Percentiles rank a stretch among this genome's conserved stretches.
Conservation (phyloP, 306 rosid species). For the Notholithocarpus densiflorus region DNA sequence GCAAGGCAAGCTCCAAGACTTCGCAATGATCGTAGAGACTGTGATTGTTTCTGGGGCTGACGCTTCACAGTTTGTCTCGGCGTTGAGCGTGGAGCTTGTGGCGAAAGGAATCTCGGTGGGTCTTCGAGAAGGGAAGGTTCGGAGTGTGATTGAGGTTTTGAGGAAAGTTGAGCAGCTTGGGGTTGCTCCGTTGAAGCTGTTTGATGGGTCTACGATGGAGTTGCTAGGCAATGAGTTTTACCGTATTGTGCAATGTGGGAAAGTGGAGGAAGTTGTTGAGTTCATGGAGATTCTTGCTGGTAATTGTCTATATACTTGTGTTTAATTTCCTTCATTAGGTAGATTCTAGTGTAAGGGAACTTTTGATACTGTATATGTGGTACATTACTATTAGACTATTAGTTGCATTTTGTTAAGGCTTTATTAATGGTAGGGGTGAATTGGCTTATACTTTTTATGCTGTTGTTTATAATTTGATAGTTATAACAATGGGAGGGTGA, state of each 20-base stretch:
- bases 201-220: constrained; percentile 42
- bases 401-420: too few species aligned
- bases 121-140: constrained; percentile 41
- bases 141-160: constrained; percentile 40
- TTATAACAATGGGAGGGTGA: too few species aligned
- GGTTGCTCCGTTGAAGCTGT: constrained; percentile 39
- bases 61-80: constrained; percentile 35
- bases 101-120: constrained; percentile 42
- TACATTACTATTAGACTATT: too few species aligned
- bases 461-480: too few species aligned
- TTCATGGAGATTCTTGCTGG: constrained; percentile 83
- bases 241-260: constrained; percentile 36
- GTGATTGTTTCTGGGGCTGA: constrained; percentile 42
- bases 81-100: constrained; percentile 41
- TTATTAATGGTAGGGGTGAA: too few species aligned
- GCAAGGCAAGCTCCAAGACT: constrained; percentile 44
- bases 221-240: constrained; percentile 47
- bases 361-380: not conserved
- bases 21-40: constrained; percentile 41
- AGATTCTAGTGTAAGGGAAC: not conserved
- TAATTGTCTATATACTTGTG: constrained; percentile 10
- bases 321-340: not conserved
- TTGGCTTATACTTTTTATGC: too few species aligned
- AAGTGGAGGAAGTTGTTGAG: constrained; percentile 62
- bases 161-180: constrained; percentile 41